A percentile compares a stretch with the other conserved stretches of the same genome.
These are phyloP conservation scores for Hymenoscyphus scutula DNA, from an alignment of 2,329 filamentous ascomycete species.

Conservation along the genomic window DNA sequence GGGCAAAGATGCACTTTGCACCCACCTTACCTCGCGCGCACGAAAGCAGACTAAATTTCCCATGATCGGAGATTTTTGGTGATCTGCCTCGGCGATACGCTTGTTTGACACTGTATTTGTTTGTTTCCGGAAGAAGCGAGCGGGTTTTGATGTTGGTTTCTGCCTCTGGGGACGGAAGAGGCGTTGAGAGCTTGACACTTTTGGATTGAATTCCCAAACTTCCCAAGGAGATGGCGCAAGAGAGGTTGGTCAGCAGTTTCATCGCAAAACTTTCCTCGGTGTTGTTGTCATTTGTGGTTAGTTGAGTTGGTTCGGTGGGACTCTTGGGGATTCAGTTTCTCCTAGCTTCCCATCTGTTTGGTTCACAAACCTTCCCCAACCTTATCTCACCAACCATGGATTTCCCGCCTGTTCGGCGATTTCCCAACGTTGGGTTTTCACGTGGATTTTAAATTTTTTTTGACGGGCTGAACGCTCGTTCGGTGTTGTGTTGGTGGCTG, in stretches of 20 bases:
- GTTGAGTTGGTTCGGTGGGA: not conserved
- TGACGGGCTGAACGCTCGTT: not conserved
- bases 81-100: not conserved
- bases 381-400: not conserved
- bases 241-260: not conserved
- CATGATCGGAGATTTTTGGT: not conserved
- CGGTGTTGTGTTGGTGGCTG: constrained; percentile 1
- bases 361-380: not conserved
- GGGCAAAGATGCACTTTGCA: not conserved
- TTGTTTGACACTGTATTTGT: not conserved
- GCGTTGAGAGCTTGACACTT: not conserved
- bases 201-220: not conserved
- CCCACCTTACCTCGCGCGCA: not conserved
- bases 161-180: not conserved
- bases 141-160: not conserved
- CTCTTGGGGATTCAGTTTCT: not conserved
- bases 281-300: not conserved
- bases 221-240: not conserved
- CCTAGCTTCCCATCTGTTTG: not conserved
- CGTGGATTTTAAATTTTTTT: not conserved
- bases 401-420: not conserved
- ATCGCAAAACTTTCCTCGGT: not conserved
- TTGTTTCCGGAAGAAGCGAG: not conserved
- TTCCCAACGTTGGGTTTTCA: not conserved
- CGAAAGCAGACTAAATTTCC: not conserved